phyloP scores from a whole-genome alignment of 2,329 filamentous ascomycete genomes.

The Hypoxylon sp. region DNA sequence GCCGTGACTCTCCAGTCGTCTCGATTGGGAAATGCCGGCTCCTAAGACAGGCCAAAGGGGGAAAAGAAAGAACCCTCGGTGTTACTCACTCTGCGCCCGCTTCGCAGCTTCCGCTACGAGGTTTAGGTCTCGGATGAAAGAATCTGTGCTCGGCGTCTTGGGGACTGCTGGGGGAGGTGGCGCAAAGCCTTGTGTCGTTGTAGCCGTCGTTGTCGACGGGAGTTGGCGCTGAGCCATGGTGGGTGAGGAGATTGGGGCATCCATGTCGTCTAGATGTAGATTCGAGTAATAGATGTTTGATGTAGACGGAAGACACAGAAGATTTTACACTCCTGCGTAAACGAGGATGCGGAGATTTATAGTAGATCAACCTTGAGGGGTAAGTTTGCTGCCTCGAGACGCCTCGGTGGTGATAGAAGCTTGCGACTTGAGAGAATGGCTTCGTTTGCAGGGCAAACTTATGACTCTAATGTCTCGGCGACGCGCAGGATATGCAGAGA shows the following conservation, averaged over 20 bases:
- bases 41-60: too few species aligned
- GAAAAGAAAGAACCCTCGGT: too few species aligned
- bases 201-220: conserved; percentile 32
- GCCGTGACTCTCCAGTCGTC: too few species aligned
- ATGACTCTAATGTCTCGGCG: conserved; percentile 17
- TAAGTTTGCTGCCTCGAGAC: conserved; percentile 27
- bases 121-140: conserved; percentile 84
- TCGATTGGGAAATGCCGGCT: too few species aligned
- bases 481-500: conserved; percentile 23
- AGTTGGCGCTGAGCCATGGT: conserved; percentile 38
- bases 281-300: conserved; percentile 8
- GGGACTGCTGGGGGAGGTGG: conserved; percentile 48
- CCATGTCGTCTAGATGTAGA: conserved; percentile 23
- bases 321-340: conserved; percentile 10
- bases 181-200: conserved; percentile 44
- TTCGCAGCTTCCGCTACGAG: conserved; percentile 94
- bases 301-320: conserved; percentile 11
- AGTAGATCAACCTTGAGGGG: conserved; percentile 6
- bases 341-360: conserved; percentile 6
- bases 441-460: not conserved
- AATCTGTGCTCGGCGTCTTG: conserved; percentile 60
- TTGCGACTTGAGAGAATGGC: conserved; percentile 24
- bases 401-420: conserved; percentile 8
- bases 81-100: conserved; percentile 75
- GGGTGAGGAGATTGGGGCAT: conserved; percentile 33